Evolutionary conservation across 2,329 filamentous ascomycete species (phyloP).

Genomic region (Stachybotrys chartarum): DNA sequence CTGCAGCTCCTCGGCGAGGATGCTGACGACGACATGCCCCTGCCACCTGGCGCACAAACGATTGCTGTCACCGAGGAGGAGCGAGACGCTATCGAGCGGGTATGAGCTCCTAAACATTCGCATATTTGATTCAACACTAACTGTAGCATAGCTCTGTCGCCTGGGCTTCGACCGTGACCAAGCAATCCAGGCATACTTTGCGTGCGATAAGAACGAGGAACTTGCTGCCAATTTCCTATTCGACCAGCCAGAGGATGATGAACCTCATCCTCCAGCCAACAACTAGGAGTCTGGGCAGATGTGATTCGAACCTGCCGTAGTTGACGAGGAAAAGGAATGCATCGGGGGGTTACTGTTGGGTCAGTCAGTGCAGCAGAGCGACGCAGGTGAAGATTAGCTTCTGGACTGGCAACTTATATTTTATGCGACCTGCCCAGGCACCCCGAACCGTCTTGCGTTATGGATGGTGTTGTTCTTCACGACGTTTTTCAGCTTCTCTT

Average conservation of each 20-base stretch:
- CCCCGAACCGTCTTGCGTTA: too few relatives aligned
- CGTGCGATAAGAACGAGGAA: constrained; percentile 99
- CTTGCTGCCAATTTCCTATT: constrained; percentile 97
- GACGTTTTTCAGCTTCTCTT: too few relatives aligned
- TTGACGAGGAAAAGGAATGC: neutral
- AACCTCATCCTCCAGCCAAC: constrained; percentile 40
- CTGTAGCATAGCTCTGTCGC: constrained; percentile 62
- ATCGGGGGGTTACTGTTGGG: neutral
- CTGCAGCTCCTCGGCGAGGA: constrained; percentile 85
- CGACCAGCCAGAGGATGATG: constrained; percentile 87
- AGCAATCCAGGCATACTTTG: constrained; percentile 97
- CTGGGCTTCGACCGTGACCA: constrained; percentile 89
- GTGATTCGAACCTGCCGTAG: neutral
- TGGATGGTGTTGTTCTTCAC: too few relatives aligned
- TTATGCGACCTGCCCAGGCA: constrained; percentile 5
- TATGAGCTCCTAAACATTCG: constrained; percentile 31
- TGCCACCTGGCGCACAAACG: constrained; percentile 82
- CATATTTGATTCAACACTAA: neutral
- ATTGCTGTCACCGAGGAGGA: constrained; percentile 95
- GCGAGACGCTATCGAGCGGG: constrained; percentile 91
- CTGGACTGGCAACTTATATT: neutral
- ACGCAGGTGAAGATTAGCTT: constrained; percentile 17
- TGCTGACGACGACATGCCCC: constrained; percentile 70
- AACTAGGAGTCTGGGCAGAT: neutral
- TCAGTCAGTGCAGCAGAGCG: neutral